These are phyloP conservation scores for Russula sp. DNA, from an alignment of 768 basidiomycete genomes.

Conservation along the genomic window DNA sequence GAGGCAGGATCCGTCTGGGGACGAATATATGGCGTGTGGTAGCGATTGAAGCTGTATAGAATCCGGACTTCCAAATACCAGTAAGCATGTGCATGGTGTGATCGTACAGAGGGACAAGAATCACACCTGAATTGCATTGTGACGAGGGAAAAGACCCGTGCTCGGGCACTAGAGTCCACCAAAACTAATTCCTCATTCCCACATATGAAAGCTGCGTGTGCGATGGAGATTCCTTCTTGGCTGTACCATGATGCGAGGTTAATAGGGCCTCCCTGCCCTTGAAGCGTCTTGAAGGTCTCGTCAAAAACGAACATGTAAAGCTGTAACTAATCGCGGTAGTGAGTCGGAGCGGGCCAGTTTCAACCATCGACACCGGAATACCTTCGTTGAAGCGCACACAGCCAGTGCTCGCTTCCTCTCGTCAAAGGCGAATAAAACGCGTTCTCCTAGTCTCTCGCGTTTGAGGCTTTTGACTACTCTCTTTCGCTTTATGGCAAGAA, in stretches of 20 bases:
- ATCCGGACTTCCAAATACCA: constrained; percentile 36
- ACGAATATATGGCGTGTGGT: constrained; percentile 36
- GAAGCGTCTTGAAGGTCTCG: constrained; percentile 38
- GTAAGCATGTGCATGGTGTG: no score
- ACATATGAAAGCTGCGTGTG: constrained; percentile 37
- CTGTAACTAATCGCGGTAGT: constrained; percentile 23
- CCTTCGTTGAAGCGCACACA: constrained; percentile 41
- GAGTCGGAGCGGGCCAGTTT: neutral
- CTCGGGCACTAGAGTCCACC: constrained; percentile 39
- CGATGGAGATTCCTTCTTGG: constrained; percentile 27
- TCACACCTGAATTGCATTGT: constrained; percentile 45
- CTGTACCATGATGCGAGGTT: constrained; percentile 42
- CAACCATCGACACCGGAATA: constrained; percentile 13
- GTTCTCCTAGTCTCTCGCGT: constrained; percentile 41
- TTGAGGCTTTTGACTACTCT: constrained; percentile 28
- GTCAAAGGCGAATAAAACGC: constrained; percentile 44
- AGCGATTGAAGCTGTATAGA: constrained; percentile 34
- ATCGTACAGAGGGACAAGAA: no score
- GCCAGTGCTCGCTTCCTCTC: constrained; percentile 47
- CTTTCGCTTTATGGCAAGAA: neutral
- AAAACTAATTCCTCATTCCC: constrained; percentile 50
- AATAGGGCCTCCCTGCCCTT: constrained; percentile 37
- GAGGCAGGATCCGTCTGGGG: constrained; percentile 53
- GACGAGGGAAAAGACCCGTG: constrained; percentile 47
- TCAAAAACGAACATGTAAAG: constrained; percentile 45